phyloP scores from a whole-genome alignment of 176 grass and related monocot genomes.

The Oryza meyeriana region DNA sequence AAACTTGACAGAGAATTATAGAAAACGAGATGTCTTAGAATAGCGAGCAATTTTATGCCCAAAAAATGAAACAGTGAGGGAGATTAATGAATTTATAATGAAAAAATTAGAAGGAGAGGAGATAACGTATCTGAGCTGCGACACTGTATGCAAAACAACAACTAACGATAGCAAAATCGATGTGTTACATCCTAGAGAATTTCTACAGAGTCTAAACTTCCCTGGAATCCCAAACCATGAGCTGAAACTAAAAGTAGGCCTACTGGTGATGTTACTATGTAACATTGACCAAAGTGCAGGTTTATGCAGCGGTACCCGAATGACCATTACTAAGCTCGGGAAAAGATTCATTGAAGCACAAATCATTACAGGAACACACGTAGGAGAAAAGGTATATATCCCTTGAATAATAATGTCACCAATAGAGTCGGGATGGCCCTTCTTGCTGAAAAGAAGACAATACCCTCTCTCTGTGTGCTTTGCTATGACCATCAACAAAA shows the following conservation, averaged over 20 bases:
- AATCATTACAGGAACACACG: neutral
- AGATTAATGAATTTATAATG: constrained; percentile 17
- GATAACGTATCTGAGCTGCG: neutral
- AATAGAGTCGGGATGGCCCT: neutral
- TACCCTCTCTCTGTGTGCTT: neutral
- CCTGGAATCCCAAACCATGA: neutral
- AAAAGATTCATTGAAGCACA: neutral
- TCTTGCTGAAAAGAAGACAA: neutral
- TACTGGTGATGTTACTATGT: neutral
- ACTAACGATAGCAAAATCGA: neutral
- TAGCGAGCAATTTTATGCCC: neutral
- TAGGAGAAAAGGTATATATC: neutral
- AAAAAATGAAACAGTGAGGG: neutral
- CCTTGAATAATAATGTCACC: neutral
- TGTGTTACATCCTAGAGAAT: neutral
- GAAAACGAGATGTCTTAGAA: neutral
- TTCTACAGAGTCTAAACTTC: neutral
- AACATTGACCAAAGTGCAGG: neutral
- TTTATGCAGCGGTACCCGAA: neutral
- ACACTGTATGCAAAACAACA: neutral
- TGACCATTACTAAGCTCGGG: neutral
- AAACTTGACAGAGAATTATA: neutral
- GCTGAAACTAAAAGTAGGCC: neutral
- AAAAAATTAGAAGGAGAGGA: neutral
- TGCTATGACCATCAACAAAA: neutral